Evolutionary conservation across 805 yeast species (phyloP).

Genomic region (Scheffersomyces amazonensis): DNA sequence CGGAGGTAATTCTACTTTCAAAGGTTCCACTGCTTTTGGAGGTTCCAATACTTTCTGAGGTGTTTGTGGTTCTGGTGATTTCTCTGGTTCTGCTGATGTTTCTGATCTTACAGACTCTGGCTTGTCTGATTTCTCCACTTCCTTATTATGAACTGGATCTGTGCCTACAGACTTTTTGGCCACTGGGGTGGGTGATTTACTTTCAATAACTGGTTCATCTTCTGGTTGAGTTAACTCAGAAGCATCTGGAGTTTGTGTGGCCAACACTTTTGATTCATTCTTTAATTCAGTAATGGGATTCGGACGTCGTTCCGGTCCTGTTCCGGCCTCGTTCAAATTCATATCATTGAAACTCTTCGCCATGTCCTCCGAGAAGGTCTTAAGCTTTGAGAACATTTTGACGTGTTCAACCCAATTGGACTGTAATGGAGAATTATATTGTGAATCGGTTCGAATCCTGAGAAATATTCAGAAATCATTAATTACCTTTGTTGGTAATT

Average conservation of each 20-base stretch:
- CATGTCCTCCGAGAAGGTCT: slow-evolving; percentile 43
- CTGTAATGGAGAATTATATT: too few species aligned
- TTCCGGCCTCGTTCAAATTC: slow-evolving; percentile 14
- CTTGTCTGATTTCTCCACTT: neutral
- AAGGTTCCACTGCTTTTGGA: slow-evolving; percentile 22
- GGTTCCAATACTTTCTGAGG: slow-evolving; percentile 4
- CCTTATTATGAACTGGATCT: neutral
- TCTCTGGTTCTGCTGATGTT: neutral
- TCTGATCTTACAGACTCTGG: neutral
- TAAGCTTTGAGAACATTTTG: slow-evolving; percentile 39
- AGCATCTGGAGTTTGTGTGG: slow-evolving; percentile 47
- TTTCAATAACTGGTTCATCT: slow-evolving; percentile 28
- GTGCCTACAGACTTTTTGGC: too few species aligned
- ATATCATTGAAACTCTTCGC: slow-evolving; percentile 41
- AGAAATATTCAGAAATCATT: too few species aligned
- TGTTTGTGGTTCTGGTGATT: neutral
- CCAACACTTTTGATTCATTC: slow-evolving; percentile 30
- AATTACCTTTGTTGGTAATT: too few species aligned
- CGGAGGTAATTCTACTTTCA: slow-evolving; percentile 45
- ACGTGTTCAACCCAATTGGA: too few species aligned
- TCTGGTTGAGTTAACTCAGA: slow-evolving; percentile 45
- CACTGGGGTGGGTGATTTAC: slow-evolving; percentile 10
- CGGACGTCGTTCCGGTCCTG: slow-evolving; percentile 1
- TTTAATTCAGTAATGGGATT: slow-evolving; percentile 29
- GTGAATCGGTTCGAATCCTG: too few species aligned